These are phyloP conservation scores for Corymbia maculata DNA, from an alignment of 345 rosid species.

Conservation along the genomic window DNA sequence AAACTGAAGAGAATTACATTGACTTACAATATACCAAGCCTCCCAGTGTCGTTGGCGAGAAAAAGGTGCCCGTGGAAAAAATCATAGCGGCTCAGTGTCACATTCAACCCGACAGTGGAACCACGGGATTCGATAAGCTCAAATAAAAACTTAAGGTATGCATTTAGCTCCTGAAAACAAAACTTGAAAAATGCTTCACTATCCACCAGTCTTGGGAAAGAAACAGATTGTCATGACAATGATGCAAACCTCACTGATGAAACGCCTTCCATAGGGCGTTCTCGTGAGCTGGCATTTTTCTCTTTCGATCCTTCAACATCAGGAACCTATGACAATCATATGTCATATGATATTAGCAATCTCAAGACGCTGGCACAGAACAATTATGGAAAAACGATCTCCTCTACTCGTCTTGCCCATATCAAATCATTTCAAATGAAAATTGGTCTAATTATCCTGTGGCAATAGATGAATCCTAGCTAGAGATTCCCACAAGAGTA, in stretches of 20 bases:
- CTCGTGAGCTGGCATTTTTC: slow-evolving; percentile 58
- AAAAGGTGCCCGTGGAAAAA: slow-evolving; percentile 87
- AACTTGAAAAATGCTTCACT: not conserved
- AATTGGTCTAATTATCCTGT: not conserved
- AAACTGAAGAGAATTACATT: not conserved
- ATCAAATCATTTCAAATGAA: not conserved
- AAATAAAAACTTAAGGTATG: slow-evolving; percentile 60
- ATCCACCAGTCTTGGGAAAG: not conserved
- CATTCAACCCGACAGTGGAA: slow-evolving; percentile 49
- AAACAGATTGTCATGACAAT: not conserved
- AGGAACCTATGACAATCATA: slow-evolving; percentile 40
- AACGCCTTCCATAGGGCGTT: slow-evolving; percentile 71
- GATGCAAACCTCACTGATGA: slow-evolving; percentile 47
- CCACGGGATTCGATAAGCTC: slow-evolving; percentile 66
- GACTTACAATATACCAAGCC: slow-evolving; percentile 83
- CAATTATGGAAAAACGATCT: not conserved
- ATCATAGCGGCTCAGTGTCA: slow-evolving; percentile 60
- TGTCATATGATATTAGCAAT: not conserved
- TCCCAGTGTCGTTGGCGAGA: slow-evolving; percentile 45
- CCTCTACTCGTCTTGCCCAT: not conserved
- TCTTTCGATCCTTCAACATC: slow-evolving; percentile 41
- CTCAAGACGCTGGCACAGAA: not conserved
- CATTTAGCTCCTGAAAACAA: slow-evolving; percentile 62
- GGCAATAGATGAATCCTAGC: not conserved
- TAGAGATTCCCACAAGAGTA: not conserved